phyloP scores from a whole-genome alignment of 371 early-diverging fungal species.

The Smittium culicis region DNA sequence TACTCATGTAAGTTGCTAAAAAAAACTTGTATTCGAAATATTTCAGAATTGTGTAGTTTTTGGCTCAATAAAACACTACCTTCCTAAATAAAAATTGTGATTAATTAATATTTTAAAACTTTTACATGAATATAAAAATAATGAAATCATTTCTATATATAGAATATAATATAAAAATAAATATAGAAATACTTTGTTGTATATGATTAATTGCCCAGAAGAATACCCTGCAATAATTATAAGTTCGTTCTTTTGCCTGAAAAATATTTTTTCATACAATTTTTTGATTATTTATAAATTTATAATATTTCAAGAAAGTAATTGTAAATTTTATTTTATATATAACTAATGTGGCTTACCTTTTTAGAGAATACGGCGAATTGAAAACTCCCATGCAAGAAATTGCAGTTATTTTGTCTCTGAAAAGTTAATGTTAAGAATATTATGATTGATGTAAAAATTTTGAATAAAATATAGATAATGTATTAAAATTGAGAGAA shows the following conservation, averaged over 20 bases:
- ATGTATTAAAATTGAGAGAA: background rate
- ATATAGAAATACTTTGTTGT: background rate
- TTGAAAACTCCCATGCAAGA: slow-evolving; percentile 9
- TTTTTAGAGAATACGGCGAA: background rate
- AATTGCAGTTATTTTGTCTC: slow-evolving; percentile 7
- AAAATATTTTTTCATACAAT: background rate
- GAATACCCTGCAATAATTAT: slow-evolving; percentile 7
- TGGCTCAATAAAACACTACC: slow-evolving; percentile 2
- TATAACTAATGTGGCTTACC: too few relatives aligned
- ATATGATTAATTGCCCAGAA: slow-evolving; percentile 2
- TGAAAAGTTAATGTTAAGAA: background rate
- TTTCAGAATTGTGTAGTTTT: slow-evolving; percentile 7
- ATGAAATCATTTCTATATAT: background rate
- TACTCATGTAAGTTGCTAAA: background rate
- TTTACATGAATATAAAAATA: background rate
- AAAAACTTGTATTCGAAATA: slow-evolving; percentile 7
- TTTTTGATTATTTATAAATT: too few relatives aligned
- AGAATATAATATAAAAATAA: background rate
- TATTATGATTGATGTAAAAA: too few relatives aligned
- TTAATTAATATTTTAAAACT: background rate
- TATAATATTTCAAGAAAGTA: too few relatives aligned
- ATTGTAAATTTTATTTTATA: too few relatives aligned
- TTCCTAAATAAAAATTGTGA: slow-evolving; percentile 3
- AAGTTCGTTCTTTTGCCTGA: slow-evolving; percentile 1
- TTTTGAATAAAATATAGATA: too few relatives aligned